phyloP scores from a whole-genome alignment of 179 eudicot species.

The Silene coronaria region DNA sequence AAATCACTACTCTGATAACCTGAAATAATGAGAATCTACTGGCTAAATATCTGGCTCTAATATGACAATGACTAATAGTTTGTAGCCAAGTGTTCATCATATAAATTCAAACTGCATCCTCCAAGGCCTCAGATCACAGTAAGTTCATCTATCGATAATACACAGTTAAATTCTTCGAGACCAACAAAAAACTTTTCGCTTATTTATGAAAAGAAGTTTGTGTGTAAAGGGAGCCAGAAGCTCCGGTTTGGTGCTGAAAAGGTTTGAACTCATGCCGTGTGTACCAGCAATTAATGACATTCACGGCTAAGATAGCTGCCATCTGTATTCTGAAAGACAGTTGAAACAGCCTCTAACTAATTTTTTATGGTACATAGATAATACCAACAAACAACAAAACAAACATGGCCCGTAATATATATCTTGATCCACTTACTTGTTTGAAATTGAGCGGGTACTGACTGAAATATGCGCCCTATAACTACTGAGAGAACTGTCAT shows the following conservation, averaged over 20 bases:
- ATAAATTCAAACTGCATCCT: not conserved
- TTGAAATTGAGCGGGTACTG: conserved; percentile 98
- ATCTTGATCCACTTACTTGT: conserved; percentile 58
- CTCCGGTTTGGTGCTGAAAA: not conserved
- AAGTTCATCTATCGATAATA: not conserved
- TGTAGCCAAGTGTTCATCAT: not conserved
- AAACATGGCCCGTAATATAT: not conserved
- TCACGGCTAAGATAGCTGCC: not conserved
- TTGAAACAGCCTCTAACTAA: not conserved
- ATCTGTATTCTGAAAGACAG: no score
- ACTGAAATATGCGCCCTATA: conserved; percentile 84
- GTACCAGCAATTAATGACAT: not conserved
- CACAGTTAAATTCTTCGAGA: not conserved
- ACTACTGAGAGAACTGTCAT: conserved; percentile 81
- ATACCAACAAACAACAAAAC: conserved; percentile 1
- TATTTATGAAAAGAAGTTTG: not conserved
- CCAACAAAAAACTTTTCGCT: not conserved
- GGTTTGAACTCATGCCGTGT: not conserved
- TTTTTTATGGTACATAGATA: not conserved
- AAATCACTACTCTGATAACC: not conserved
- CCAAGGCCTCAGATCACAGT: not conserved
- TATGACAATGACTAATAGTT: not conserved
- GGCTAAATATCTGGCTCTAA: not conserved
- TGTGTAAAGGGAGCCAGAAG: not conserved
- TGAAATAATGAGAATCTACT: not conserved